Evolutionary conservation across 352 stramenopile genomes (phyloP), one percentile per base, ranked within the genome.

Genomic region (Saprolegnia diclina): DNA sequence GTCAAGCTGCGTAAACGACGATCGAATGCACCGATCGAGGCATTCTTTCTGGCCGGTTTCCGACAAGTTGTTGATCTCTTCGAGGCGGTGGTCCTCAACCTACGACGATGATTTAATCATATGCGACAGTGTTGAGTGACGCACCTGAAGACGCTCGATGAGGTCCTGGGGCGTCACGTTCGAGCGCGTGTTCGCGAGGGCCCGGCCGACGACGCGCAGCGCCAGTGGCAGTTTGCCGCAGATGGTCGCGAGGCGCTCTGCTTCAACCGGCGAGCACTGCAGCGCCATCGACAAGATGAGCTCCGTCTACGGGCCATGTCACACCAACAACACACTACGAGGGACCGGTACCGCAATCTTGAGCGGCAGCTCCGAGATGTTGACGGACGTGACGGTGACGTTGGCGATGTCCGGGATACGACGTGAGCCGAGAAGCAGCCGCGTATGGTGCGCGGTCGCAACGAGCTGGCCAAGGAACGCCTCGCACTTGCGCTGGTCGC

Each of bases 201-300:
- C 85, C 38, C 85, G 80, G 61, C 85, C 83, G 24, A 91, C 81
- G 26, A 93, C 83, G 53, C 85, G 82, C 55, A 93, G 90, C n/a
- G 83, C 85, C 26, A 91, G 76, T n/a, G 85, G 85, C 7, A 93
- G 75, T 37, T 84, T 91, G 2, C 85, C 85, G 57, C 85, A 93
- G 10, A 93, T 90, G 22, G 73, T 82, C 42, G 82, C 85, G 13
- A 91, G 72, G 9, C 79, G 74, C 56, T 89, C 77, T 29, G 83
- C 85, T 61, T 89, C 69, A 16, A 80, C 85, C 19, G 71, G 65
- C 0, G 79, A 89, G 57, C 85, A 93, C 5, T 79, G 75, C 29
- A 80, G 83, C 5, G 83, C 82, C 6, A 85, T 78, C 37, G 91
- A 73, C 64, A 83, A 88, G 14, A 93, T 35, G 22, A 93, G 50